Conservation (phyloP, 768 basidiomycete species). For the Tricholoma flavovirens region DNA sequence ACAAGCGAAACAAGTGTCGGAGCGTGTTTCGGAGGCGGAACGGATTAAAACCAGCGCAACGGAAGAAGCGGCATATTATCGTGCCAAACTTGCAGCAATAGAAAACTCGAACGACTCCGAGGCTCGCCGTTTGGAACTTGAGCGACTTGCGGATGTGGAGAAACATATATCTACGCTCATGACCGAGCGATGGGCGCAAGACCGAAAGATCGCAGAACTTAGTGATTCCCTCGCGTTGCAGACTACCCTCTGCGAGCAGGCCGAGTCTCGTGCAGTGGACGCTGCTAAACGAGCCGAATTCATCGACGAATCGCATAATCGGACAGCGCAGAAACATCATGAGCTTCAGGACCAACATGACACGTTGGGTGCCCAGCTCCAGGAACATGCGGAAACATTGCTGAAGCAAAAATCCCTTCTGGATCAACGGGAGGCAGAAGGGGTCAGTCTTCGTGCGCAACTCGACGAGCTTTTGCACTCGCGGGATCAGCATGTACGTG, state of each 20-base stretch:
- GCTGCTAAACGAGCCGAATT: constrained; percentile 71
- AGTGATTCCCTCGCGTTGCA: constrained; percentile 70
- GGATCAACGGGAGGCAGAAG: constrained; percentile 79
- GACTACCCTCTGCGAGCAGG: constrained; percentile 70
- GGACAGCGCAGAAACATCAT: constrained; percentile 55
- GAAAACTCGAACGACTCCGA: constrained; percentile 68
- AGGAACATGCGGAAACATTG: constrained; percentile 73
- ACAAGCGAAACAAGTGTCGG: constrained; percentile 73
- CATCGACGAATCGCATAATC: constrained; percentile 63
- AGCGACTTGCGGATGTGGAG: constrained; percentile 73
- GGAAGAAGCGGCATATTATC: constrained; percentile 94
- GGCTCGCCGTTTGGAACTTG: constrained; percentile 64
- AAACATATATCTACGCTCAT: constrained; percentile 55
- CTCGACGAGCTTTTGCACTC: constrained; percentile 65
- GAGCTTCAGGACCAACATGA: constrained; percentile 64
- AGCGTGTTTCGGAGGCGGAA: constrained; percentile 75
- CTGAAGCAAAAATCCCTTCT: constrained; percentile 66
- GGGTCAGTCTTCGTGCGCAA: constrained; percentile 54
- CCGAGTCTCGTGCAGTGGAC: constrained; percentile 72
- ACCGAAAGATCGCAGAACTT: constrained; percentile 68
- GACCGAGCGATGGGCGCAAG: constrained; percentile 57
- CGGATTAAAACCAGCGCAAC: constrained; percentile 69
- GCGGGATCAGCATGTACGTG: constrained; percentile 80
- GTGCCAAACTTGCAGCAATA: constrained; percentile 86
- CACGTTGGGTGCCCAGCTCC: constrained; percentile 54